Evolutionary conservation across 768 basidiomycete species (phyloP), one percentile per base, ranked within the genome.

Genomic region (Hirschioporus abietinus): DNA sequence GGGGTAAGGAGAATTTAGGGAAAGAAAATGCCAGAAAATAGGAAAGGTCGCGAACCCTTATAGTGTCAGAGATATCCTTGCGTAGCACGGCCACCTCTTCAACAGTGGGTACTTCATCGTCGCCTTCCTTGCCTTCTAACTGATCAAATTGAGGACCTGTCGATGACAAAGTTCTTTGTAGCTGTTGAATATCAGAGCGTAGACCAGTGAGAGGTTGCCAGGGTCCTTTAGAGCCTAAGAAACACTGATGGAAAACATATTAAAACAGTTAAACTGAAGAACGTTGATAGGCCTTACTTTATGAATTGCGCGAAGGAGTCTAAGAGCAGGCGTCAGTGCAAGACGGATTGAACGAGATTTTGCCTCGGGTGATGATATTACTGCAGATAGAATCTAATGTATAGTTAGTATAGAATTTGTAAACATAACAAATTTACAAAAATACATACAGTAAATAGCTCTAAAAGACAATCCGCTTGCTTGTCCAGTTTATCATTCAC

Each of bases 41-140:
- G 23, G 65, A 17, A 20, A 1, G 42, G 42, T 52, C 42, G 42
- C 42, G 42, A 52, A 52, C 42, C 42, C 42, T 52, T 52, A 52
- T 52, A 15, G 84, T 82, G 67, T 87, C 86, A 3, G 84, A 78
- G 42, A 84, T 74, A 68, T 83, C 83, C 68, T 78, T 79, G 52
- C 78, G 81, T 60, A 85, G 70, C 27, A 75, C 71, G n/a, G 72
- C 65, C 61, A 80, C 68, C 67, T 79, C 72, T 1, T 74, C 74
- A 23, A 72, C 73, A 23, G 71, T 69, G 20, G 70, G 68, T 8
- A 68, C 71, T 61, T 77, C 72, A 60, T 72, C 26, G 7, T 72
- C 73, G 35, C 73, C 69, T 59, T 64, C 68, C 64, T 68, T 69
- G 65, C 73, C 70, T 64, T 64, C 72, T 69, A 52, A 15, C 12